These are phyloP conservation scores for Plectosphaerella cucumerina DNA, from an alignment of 2,329 filamentous ascomycete species.

Conservation along the genomic window DNA sequence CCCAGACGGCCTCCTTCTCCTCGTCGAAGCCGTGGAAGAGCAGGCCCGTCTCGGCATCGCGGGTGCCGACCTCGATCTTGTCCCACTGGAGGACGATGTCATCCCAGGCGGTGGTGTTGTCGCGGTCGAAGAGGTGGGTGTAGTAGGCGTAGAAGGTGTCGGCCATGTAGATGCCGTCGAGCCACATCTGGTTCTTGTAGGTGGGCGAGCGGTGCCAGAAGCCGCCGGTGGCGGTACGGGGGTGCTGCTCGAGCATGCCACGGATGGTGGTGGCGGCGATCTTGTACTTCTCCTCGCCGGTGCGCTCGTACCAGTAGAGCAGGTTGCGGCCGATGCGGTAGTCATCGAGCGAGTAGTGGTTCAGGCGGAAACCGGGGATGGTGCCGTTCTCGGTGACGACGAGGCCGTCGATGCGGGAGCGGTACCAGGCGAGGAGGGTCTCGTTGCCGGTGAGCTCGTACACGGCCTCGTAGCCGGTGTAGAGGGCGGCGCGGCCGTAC, in stretches of 20 bases:
- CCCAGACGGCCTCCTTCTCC: conserved; percentile 45
- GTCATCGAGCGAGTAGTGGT: conserved; percentile 47
- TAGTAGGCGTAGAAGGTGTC: conserved; percentile 38
- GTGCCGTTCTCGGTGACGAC: conserved; percentile 44
- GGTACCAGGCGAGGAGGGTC: conserved; percentile 38
- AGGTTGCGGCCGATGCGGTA: conserved; percentile 49
- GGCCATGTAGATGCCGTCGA: conserved; percentile 51
- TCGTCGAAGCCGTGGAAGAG: conserved; percentile 53
- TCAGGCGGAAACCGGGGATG: conserved; percentile 38
- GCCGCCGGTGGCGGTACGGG: conserved; percentile 44
- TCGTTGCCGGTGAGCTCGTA: conserved; percentile 39
- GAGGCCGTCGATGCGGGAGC: conserved; percentile 36
- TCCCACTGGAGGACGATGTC: conserved; percentile 41
- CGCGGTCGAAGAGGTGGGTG: conserved; percentile 29
- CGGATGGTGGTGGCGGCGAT: conserved; percentile 41
- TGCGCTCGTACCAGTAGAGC: conserved; percentile 43
- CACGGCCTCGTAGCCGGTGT: conserved; percentile 40
- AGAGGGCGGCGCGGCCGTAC: conserved; percentile 41
- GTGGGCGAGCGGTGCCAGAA: conserved; percentile 46
- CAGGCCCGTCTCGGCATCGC: conserved; percentile 33
- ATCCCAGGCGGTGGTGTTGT: conserved; percentile 35
- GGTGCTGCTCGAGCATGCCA: conserved; percentile 41
- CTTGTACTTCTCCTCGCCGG: conserved; percentile 44
- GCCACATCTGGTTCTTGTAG: conserved; percentile 53
- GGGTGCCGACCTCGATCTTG: conserved; percentile 37